Evolutionary conservation across 192 early-diverging fungal species (phyloP).

Genomic region (Coemansia sp.): DNA sequence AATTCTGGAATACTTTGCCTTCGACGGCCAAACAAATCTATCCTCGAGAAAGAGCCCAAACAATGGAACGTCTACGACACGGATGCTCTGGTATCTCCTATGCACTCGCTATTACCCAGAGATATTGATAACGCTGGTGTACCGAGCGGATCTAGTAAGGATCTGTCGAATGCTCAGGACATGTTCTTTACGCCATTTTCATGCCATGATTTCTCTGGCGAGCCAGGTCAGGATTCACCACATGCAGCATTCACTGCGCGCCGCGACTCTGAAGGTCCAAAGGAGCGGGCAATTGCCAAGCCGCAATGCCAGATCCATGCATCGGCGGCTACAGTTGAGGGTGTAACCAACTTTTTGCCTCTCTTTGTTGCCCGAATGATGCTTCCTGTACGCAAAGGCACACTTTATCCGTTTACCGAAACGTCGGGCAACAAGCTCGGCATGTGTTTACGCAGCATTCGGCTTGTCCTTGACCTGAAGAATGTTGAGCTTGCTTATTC

Average conservation of each 20-base stretch:
- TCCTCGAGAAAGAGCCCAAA: conserved; percentile 18
- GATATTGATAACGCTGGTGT: background rate
- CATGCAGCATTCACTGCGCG: conserved; percentile 9
- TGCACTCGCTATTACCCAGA: conserved; percentile 39
- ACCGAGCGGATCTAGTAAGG: background rate
- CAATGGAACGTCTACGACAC: conserved; percentile 42
- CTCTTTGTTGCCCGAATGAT: conserved; percentile 56
- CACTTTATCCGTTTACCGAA: conserved; percentile 51
- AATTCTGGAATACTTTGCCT: conserved; percentile 13
- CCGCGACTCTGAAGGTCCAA: background rate
- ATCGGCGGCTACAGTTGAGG: conserved; percentile 40
- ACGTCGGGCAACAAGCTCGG: conserved; percentile 54
- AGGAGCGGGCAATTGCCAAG: conserved; percentile 3
- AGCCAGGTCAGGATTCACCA: background rate
- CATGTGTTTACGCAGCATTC: conserved; percentile 54
- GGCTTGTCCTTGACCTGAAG: conserved; percentile 47
- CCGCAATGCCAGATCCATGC: conserved; percentile 51
- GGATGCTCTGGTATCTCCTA: conserved; percentile 43
- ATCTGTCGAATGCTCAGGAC: conserved; percentile 18
- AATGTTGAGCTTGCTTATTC: conserved; percentile 53
- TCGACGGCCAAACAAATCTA: conserved; percentile 15
- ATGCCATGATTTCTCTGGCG: background rate
- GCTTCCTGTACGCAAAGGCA: conserved; percentile 56
- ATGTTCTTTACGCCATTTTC: conserved; percentile 47
- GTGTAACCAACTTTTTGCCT: conserved; percentile 41